Conservation (phyloP, 257 asterid species). For the Gentiana macrophylla region DNA sequence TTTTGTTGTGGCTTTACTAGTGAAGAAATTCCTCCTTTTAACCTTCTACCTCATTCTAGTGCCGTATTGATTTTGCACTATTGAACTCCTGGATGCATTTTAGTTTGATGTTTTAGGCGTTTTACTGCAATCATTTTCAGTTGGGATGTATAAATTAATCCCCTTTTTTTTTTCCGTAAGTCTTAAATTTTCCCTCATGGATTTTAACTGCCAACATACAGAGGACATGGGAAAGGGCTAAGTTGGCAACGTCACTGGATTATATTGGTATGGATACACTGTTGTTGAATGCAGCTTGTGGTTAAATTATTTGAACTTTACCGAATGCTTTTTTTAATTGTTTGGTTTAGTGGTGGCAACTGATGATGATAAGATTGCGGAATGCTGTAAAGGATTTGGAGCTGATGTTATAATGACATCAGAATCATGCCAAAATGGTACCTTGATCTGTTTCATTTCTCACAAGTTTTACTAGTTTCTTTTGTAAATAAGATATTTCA, state of each 20-base stretch:
- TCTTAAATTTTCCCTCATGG: constrained; percentile 1
- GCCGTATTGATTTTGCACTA: too few species aligned
- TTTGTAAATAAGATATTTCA: not conserved
- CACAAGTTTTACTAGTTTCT: too few species aligned
- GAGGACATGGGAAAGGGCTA: constrained; percentile 97
- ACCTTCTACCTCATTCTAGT: too few species aligned
- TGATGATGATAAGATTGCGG: constrained; percentile 82
- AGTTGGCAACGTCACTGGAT: constrained; percentile 63
- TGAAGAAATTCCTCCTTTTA: too few species aligned
- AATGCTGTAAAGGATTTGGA: constrained; percentile 83
- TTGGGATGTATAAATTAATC: too few species aligned
- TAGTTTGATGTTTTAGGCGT: too few species aligned
- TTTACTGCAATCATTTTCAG: too few species aligned
- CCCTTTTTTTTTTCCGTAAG: too few species aligned
- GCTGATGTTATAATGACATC: constrained; percentile 91
- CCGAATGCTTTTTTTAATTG: constrained; percentile 8
- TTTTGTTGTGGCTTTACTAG: too few species aligned
- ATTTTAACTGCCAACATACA: constrained; percentile 18
- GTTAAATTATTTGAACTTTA: not conserved
- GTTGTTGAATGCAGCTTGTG: not conserved
- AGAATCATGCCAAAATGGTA: constrained; percentile 81
- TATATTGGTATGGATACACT: constrained; percentile 44
- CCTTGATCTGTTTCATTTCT: not conserved
- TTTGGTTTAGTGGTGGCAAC: constrained; percentile 69
- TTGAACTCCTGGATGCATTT: too few species aligned